phyloP scores from a whole-genome alignment of 805 yeast species.

The Ogataea allantospora region DNA sequence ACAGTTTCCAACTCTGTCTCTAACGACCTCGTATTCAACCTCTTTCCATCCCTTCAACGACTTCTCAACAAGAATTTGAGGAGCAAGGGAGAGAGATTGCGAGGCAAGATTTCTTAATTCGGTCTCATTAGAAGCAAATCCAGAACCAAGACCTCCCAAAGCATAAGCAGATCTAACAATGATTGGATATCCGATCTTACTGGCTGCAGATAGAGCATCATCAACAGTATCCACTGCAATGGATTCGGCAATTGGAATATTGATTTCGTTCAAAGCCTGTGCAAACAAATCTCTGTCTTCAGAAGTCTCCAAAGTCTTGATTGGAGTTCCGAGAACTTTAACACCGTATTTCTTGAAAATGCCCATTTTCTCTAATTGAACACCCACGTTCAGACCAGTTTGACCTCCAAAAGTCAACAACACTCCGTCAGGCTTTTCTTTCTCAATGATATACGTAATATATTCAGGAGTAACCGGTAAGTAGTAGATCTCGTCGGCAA shows the following conservation, averaged over 20 bases:
- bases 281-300: conserved; percentile 98
- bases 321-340: conserved; percentile 97
- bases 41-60: conserved; percentile 99
- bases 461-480: conserved; percentile 97
- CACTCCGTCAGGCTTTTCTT: conserved; percentile 96
- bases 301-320: conserved; percentile 90
- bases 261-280: conserved; percentile 89
- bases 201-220: conserved; percentile 94
- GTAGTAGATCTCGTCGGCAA: conserved; percentile 94
- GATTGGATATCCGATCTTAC: conserved; percentile 87
- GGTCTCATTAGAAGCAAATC: conserved; percentile 86
- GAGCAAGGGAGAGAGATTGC: conserved; percentile 91
- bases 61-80: conserved; percentile 92
- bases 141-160: conserved; percentile 96
- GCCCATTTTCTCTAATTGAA: conserved; percentile 91
- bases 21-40: conserved; percentile 96
- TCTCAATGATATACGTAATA: conserved; percentile 89
- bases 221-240: conserved; percentile 93
- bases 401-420: conserved; percentile 98
- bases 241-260: conserved; percentile 96
- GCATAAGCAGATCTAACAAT: conserved; percentile 98
- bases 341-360: conserved; percentile 86
- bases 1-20: conserved; percentile 96
- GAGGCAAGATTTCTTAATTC: conserved; percentile 82
- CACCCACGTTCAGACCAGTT: conserved; percentile 95